Conservation (phyloP, 2,329 filamentous ascomycete genomes). For the Beauveria scarabaeidicola region DNA sequence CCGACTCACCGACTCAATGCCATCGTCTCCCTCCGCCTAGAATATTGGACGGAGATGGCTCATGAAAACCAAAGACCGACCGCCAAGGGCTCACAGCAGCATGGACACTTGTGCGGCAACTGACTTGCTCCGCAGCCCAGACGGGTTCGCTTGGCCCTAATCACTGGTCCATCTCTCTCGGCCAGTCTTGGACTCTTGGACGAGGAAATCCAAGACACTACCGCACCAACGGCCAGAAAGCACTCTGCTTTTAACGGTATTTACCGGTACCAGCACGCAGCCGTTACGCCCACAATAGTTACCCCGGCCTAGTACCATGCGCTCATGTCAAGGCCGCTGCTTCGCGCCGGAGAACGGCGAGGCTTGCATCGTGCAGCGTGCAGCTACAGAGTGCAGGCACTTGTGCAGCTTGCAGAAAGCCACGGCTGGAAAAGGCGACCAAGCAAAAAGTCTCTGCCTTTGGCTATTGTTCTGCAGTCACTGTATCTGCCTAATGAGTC, state of each 20-base stretch:
- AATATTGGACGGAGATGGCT: background rate
- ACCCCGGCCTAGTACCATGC: background rate
- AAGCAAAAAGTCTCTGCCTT: background rate
- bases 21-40: background rate
- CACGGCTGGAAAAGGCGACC: constrained; percentile 8
- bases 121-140: background rate
- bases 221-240: too few species aligned
- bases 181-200: background rate
- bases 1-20: background rate
- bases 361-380: constrained; percentile 11
- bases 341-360: constrained; percentile 8
- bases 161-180: background rate
- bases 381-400: background rate
- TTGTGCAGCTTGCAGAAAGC: constrained; percentile 7
- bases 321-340: background rate
- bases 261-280: too few species aligned
- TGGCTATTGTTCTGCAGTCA: background rate
- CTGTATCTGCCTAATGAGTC: background rate
- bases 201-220: background rate
- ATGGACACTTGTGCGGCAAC: background rate
- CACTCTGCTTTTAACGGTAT: too few species aligned
- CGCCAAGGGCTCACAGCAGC: background rate
- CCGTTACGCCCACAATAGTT: background rate
- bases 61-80: background rate
- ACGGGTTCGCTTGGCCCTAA: too few species aligned